A percentile compares a stretch with the other conserved stretches of the same genome.
phyloP scores from a whole-genome alignment of 2,329 filamentous ascomycete genomes.

The Myrmaecium sp. region DNA sequence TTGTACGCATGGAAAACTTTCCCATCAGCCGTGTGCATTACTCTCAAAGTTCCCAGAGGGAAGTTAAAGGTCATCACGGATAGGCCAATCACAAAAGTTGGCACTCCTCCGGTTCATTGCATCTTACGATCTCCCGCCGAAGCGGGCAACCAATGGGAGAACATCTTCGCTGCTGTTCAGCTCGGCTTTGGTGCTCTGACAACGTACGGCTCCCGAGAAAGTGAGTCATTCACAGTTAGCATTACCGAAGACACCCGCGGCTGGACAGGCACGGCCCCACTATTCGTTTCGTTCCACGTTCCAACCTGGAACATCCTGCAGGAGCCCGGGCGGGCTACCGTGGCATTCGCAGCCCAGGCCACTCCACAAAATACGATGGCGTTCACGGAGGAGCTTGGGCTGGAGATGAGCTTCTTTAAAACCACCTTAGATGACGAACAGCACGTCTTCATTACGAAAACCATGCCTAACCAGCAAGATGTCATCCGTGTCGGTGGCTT shows the following conservation, averaged over 20 bases:
- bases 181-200: slow-evolving; percentile 6
- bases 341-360: slow-evolving; percentile 5
- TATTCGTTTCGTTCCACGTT: slow-evolving; percentile 7
- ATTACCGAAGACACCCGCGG: slow-evolving; percentile 5
- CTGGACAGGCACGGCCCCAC: slow-evolving; percentile 4
- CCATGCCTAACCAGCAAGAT: slow-evolving; percentile 13
- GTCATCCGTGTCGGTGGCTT: no score
- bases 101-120: slow-evolving; percentile 5
- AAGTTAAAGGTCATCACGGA: slow-evolving; percentile 4
- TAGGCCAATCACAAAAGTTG: slow-evolving; percentile 1
- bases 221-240: slow-evolving; percentile 4
- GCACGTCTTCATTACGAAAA: slow-evolving; percentile 12
- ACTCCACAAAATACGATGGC: slow-evolving; percentile 2
- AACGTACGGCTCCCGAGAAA: slow-evolving; percentile 4
- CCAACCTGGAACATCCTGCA: slow-evolving; percentile 3
- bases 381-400: slow-evolving; percentile 2
- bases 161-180: slow-evolving; percentile 6
- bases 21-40: slow-evolving; percentile 7
- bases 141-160: neutral
- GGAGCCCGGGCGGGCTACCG: neutral
- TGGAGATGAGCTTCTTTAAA: slow-evolving; percentile 4
- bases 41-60: slow-evolving; percentile 6
- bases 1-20: slow-evolving; percentile 8
- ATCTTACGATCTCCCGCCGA: slow-evolving; percentile 5
- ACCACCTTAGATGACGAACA: slow-evolving; percentile 3